Base-by-base conservation (phyloP, 108 stramenopile species). In the Aureococcus anophagefferens region DNA sequence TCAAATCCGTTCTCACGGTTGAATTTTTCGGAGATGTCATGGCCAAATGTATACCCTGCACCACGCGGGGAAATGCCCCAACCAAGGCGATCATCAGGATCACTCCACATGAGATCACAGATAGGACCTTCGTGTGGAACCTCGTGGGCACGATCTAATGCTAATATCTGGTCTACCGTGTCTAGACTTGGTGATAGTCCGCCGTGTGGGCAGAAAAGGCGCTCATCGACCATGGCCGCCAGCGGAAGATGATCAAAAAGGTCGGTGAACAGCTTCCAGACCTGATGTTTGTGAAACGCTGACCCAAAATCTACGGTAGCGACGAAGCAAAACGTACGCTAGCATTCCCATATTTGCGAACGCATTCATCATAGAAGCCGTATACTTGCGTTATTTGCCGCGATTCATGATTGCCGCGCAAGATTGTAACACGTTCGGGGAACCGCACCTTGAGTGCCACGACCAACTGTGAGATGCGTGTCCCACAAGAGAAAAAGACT, bases 331-430 rank as follows among this genome's bases (percentile, higher is more conserved):
- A n/a, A n/a, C n/a, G n/a, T n/a, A n/a, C 37, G 68, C 93, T 96
- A 30, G 93, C 95, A 68, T 81, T 86, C 30, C 96, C 98, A 72
- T 99, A 99, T 79, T 99, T 99, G 72, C 96, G 84, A 16, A 97
- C 89, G 79, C 96, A 97, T 84, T 99, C 98, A 69, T 97, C 98
- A 77, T 97, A 97, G 79, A 99, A 99, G 29, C 98, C 98, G 78
- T 99, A 99, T 37, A 98, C 93, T 82, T 96, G 93, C 17, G 95
- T 98, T 72, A 96, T 92, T 83, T 97, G 93, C 29, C 91, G 81
- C 35, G 85, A 86, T 80, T 93, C 93, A 72, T 93, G 91, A 76
- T 93, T 94, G 21, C 93, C 98, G 67, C 98, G 86, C n/a, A 97
- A 80, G 72, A 99, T 88, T 71, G 85, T 88, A 37, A 99, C 86